Conservation (phyloP, 2,329 filamentous ascomycete species). For the Pyrenochaeta sp. region DNA sequence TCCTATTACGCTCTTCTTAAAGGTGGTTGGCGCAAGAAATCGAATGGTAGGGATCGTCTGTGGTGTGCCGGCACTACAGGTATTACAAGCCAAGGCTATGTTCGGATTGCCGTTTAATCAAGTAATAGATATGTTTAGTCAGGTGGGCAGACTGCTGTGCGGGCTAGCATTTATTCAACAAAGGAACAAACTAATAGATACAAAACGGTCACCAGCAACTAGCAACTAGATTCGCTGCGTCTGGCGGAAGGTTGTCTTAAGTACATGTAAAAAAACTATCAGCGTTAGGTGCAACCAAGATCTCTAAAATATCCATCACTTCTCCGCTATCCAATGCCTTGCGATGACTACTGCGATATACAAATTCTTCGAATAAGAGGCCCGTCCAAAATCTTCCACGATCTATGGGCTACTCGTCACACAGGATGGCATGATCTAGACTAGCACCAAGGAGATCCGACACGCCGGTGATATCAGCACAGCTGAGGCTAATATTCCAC, state of each 20-base stretch:
- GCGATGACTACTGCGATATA: not conserved
- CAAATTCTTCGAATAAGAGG: not conserved
- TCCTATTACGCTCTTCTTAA: not conserved
- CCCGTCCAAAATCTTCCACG: too few relatives aligned
- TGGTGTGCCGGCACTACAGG: not conserved
- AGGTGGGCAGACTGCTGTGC: not conserved
- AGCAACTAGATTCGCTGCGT: not conserved
- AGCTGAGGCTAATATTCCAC: too few relatives aligned
- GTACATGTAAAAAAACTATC: not conserved
- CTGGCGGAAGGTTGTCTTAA: not conserved
- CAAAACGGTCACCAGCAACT: not conserved
- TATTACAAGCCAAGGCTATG: not conserved
- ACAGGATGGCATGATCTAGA: too few relatives aligned
- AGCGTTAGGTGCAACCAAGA: not conserved
- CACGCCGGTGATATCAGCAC: too few relatives aligned
- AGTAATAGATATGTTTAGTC: not conserved
- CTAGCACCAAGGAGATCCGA: too few relatives aligned
- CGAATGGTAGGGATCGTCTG: not conserved
- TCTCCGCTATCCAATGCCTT: not conserved
- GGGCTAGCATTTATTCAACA: not conserved
- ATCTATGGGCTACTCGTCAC: too few relatives aligned
- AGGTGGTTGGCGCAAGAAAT: not conserved
- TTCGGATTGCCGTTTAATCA: not conserved
- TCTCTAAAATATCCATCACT: not conserved
- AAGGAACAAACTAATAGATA: not conserved